Base-by-base conservation (phyloP, 176 grass and related monocot genomes). In the Tillandsia fasciculata region DNA sequence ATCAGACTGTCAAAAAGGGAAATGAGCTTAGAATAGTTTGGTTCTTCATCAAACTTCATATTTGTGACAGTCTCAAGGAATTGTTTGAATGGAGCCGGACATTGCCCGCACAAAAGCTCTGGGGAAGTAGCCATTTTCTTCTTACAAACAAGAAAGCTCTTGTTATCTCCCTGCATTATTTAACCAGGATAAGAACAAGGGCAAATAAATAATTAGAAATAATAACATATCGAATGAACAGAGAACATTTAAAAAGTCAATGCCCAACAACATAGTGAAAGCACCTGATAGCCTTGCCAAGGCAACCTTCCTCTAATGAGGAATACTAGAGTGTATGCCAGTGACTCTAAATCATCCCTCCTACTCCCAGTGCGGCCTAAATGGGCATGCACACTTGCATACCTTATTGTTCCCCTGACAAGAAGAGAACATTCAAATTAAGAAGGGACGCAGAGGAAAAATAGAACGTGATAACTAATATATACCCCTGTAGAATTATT, bases 131-230 rank as follows among this genome's bases (percentile, higher is more conserved):
- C 77, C 91, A 90, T 96, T 73, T 96, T 96, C 76, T 87, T 96
- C 84, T 90, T 96, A 80, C 91, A 90, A 75, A 96, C 87, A 78
- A 96, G 84, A 83, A 96, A 96, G 72, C 79, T 87, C 74, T 96
- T 96, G 71, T 96, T 90, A 72, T 96, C 87, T 68, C 87, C 91
- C 91, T 96, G 68, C 64, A 73, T 78, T 63, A 70, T 51, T 53
- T 70, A 65, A 22, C 15, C 10, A 61, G 22, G 1, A n/a, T 61
- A 13, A 42, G 33, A 42, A 42, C 33, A 42, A 42, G 33, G 33
- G 9, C 23, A 18, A n/a, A 76, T 65, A 65, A 65, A 84, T 49
- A 3, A 78, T 68, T 76, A 78, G 50, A 72, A 76, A 51, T 17
- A 64, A 17, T 26, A 63, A 53, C 5, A 72, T 53, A 26, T 52